Evolutionary conservation across 495 filamentous ascomycete genomes (phyloP).

Genomic region (Hypoxylon rickii): DNA sequence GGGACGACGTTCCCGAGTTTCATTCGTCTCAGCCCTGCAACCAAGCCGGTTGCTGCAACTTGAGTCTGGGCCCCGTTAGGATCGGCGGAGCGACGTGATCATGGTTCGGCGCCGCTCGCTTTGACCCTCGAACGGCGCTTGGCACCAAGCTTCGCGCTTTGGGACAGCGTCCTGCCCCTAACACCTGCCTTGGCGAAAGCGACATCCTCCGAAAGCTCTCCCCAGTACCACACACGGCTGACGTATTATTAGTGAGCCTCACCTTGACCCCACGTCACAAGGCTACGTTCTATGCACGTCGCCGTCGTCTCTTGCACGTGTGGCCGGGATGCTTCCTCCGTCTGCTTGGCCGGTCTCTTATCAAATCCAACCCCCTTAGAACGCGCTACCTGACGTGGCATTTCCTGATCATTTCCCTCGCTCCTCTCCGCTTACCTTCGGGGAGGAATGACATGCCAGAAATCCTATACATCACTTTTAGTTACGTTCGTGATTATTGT

Average conservation of each 20-base stretch:
- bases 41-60: conserved; percentile 15
- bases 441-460: conserved; percentile 1
- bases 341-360: conserved; percentile 24
- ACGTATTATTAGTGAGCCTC: conserved; percentile 35
- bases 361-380: too few relatives aligned
- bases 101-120: conserved; percentile 17
- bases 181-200: neutral
- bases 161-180: neutral
- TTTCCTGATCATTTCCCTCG: conserved; percentile 28
- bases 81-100: conserved; percentile 24
- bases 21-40: conserved; percentile 33
- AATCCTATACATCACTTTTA: neutral
- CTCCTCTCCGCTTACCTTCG: conserved; percentile 28
- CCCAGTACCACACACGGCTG: conserved; percentile 25
- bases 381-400: conserved; percentile 35
- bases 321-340: conserved; percentile 18
- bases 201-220: neutral
- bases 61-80: conserved; percentile 16
- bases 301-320: conserved; percentile 33
- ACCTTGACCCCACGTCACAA: conserved; percentile 26
- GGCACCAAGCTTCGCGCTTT: conserved; percentile 17
- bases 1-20: conserved; percentile 30
- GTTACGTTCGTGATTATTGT: neutral
- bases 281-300: conserved; percentile 32
- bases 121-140: conserved; percentile 18